Percentiles rank a stretch among this genome's conserved stretches.
Evolutionary conservation across 805 yeast genomes (phyloP).

Genomic region (Yarrowia sp.): DNA sequence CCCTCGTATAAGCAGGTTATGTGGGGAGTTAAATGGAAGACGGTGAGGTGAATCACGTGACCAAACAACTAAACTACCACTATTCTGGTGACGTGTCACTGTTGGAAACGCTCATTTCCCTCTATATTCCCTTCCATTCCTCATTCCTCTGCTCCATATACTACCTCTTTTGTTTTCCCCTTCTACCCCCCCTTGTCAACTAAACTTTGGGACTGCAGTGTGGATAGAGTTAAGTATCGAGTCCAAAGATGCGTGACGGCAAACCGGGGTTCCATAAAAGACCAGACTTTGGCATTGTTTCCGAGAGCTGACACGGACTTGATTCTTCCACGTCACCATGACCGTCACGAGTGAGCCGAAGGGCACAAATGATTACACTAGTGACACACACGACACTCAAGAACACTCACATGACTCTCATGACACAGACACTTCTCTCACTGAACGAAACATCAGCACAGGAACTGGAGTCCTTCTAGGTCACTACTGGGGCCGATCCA

Average conservation of each 20-base stretch:
- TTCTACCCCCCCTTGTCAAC: slow-evolving; percentile 2
- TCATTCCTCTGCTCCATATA: no score
- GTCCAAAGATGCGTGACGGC: slow-evolving; percentile 1
- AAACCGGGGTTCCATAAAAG: slow-evolving; percentile 10
- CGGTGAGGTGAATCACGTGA: no score
- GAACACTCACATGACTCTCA: background rate
- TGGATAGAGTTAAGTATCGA: slow-evolving; percentile 11
- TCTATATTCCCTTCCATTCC: no score
- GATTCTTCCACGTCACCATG: background rate
- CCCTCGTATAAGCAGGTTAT: background rate
- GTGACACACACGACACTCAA: no score
- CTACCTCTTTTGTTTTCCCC: no score
- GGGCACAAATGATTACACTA: no score
- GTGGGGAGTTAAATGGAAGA: no score
- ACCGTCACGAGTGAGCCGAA: background rate
- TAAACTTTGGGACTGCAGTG: background rate
- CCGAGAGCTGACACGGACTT: no score
- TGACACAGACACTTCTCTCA: background rate
- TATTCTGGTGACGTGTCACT: no score
- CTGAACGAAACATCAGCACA: slow-evolving; percentile 8
- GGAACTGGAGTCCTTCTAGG: slow-evolving; percentile 36
- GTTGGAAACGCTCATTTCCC: no score
- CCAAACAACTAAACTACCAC: no score
- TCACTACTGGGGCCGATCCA: slow-evolving; percentile 35
- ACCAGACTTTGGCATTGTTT: background rate